These are phyloP conservation scores for Barnettozyma populi DNA, from an alignment of 805 yeast genomes.

Conservation along the genomic window DNA sequence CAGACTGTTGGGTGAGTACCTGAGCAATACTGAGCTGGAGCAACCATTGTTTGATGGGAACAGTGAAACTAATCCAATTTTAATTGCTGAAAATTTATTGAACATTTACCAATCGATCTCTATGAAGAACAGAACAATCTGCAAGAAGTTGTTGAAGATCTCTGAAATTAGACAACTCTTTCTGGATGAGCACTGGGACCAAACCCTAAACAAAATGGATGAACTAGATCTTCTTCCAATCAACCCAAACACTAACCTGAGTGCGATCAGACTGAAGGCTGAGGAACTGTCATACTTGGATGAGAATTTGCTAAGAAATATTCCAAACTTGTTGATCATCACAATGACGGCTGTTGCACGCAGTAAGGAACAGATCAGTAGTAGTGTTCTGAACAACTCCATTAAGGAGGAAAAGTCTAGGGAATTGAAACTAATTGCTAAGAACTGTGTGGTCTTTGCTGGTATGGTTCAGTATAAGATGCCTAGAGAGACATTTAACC, in stretches of 20 bases:
- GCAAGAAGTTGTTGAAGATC: slow-evolving; percentile 57
- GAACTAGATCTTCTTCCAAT: slow-evolving; percentile 65
- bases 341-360: slow-evolving; percentile 74
- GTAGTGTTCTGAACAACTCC: slow-evolving; percentile 38
- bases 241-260: slow-evolving; percentile 24
- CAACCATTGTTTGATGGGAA: slow-evolving; percentile 38
- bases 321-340: slow-evolving; percentile 76
- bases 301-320: slow-evolving; percentile 67
- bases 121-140: slow-evolving; percentile 58
- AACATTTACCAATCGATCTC: slow-evolving; percentile 54
- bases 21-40: slow-evolving; percentile 66
- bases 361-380: slow-evolving; percentile 36
- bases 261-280: slow-evolving; percentile 53
- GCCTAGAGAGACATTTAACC: slow-evolving; percentile 78
- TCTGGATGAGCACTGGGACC: slow-evolving; percentile 52
- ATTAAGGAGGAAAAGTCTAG: slow-evolving; percentile 49
- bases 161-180: slow-evolving; percentile 61
- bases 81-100: slow-evolving; percentile 32
- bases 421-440: slow-evolving; percentile 58
- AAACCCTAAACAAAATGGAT: slow-evolving; percentile 49
- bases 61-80: slow-evolving; percentile 38
- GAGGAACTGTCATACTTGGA: slow-evolving; percentile 62
- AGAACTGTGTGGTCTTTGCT: slow-evolving; percentile 89
- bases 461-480: slow-evolving; percentile 91
- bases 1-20: slow-evolving; percentile 69